Evolutionary conservation across 2,329 filamentous ascomycete species (phyloP).

Genomic region (Monosporascus ibericus): DNA sequence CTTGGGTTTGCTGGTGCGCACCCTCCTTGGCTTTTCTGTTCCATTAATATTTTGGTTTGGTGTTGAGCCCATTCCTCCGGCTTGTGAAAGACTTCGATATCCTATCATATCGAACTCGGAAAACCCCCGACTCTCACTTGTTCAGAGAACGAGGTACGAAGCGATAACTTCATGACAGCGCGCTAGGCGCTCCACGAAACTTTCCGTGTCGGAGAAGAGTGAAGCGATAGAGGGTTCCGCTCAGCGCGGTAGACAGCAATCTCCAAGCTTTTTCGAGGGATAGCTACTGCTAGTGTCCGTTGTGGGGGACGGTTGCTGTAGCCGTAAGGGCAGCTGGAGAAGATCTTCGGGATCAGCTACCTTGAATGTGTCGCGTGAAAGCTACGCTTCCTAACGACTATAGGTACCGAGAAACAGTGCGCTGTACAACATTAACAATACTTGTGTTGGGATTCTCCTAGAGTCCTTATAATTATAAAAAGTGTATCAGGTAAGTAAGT

Average conservation of each 20-base stretch:
- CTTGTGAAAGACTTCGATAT: conserved; percentile 1
- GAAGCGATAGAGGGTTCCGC: not conserved
- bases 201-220: not conserved
- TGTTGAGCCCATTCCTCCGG: conserved; percentile 3
- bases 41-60: conserved; percentile 13
- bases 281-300: not conserved
- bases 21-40: conserved; percentile 33
- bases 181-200: not conserved
- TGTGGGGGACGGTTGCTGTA: not conserved
- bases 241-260: not conserved
- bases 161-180: conserved; percentile 9
- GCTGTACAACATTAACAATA: not conserved
- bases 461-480: too few species aligned
- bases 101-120: conserved; percentile 6
- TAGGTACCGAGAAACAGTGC: not conserved
- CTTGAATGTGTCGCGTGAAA: not conserved
- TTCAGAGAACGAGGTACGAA: not conserved
- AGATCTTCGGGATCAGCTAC: not conserved
- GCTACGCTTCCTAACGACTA: not conserved
- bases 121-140: conserved; percentile 2
- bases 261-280: not conserved
- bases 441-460: not conserved
- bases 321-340: not conserved
- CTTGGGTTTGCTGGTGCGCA: conserved; percentile 51
- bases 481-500: too few species aligned